phyloP scores from a whole-genome alignment of 1,284 basidiomycete genomes.

The Chalciporus sp. region DNA sequence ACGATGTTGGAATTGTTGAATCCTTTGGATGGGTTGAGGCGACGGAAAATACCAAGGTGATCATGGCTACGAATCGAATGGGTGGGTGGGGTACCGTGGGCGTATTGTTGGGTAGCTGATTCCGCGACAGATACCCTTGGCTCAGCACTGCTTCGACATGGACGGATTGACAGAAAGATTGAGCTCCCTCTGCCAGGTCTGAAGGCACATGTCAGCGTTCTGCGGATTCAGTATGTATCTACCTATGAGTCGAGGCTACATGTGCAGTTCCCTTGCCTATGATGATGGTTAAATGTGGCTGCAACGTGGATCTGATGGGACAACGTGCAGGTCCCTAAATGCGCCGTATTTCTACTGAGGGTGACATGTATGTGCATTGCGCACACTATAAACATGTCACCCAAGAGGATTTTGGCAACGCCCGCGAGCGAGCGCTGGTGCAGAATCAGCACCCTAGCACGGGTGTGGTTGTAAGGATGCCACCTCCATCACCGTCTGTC shows the following conservation, averaged over 20 bases:
- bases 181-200: conserved; percentile 99
- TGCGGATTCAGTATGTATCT: conserved; percentile 83
- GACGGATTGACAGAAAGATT: conserved; percentile 98
- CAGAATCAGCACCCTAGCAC: conserved; percentile 92
- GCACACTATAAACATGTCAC: conserved; percentile 96
- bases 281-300: conserved; percentile 80
- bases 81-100: conserved; percentile 42
- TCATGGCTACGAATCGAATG: conserved; percentile 99
- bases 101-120: not conserved
- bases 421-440: too few relatives aligned
- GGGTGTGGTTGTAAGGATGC: too few relatives aligned
- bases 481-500: too few relatives aligned
- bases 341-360: conserved; percentile 97
- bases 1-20: conserved; percentile 98
- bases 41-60: conserved; percentile 99
- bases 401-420: conserved; percentile 99
- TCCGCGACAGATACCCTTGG: conserved; percentile 83
- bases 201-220: conserved; percentile 94
- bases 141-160: conserved; percentile 91
- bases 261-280: conserved; percentile 6
- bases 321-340: conserved; percentile 98
- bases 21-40: conserved; percentile 98
- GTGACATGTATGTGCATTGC: conserved; percentile 97
- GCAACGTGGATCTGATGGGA: conserved; percentile 98
- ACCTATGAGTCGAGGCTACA: not conserved